Conservation (phyloP, 306 rosid genomes). For the Prunus fruticosa region DNA sequence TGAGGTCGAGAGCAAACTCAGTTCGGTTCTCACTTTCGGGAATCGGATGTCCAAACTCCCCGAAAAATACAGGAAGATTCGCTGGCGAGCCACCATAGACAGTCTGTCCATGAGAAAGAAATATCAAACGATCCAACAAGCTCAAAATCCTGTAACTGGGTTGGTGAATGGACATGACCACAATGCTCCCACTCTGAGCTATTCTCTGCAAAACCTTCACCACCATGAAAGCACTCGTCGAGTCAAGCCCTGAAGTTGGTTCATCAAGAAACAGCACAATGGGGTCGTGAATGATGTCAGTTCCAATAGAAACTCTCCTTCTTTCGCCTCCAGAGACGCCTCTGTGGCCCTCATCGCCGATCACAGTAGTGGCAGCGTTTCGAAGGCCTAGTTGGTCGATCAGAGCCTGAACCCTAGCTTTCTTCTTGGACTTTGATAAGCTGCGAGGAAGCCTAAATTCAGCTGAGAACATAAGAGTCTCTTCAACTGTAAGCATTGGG, state of each 20-base stretch:
- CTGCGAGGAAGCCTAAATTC: constrained; percentile 84
- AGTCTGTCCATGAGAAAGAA: constrained; percentile 81
- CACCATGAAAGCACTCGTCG: constrained; percentile 92
- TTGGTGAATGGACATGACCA: constrained; percentile 78
- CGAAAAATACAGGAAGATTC: constrained; percentile 45
- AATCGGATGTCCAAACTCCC: constrained; percentile 73
- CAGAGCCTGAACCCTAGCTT: constrained; percentile 68
- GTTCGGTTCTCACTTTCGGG: constrained; percentile 78
- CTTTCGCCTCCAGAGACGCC: constrained; percentile 93
- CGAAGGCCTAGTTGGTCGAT: constrained; percentile 80
- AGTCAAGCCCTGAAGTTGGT: constrained; percentile 88
- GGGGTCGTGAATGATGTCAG: constrained; percentile 85
- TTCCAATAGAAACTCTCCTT: constrained; percentile 85
- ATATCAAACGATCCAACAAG: constrained; percentile 64
- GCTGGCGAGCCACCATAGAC: constrained; percentile 69
- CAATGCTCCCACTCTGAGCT: constrained; percentile 85
- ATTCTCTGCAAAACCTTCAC: constrained; percentile 82
- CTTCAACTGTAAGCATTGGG: constrained; percentile 94
- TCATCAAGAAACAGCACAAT: constrained; percentile 82
- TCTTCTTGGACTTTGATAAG: constrained; percentile 69
- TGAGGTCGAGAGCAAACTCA: constrained; percentile 76
- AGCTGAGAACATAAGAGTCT: constrained; percentile 90
- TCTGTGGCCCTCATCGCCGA: constrained; percentile 89
- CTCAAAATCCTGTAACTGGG: constrained; percentile 83
- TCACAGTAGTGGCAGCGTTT: constrained; percentile 61